Evolutionary conservation across 192 early-diverging fungal species (phyloP).

Genomic region (Obelidium mucronatum): DNA sequence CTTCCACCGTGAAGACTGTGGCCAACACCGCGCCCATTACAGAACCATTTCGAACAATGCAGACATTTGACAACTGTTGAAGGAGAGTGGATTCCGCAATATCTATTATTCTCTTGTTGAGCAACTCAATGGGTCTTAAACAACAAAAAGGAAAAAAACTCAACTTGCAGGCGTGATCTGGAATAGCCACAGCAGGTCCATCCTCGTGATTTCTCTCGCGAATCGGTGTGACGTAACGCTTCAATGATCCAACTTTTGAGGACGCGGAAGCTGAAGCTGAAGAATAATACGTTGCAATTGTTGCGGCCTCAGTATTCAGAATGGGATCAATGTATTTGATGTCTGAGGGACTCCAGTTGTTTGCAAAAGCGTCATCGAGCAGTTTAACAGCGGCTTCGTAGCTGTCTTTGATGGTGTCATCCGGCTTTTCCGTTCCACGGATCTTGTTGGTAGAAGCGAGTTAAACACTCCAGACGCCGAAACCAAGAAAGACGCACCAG

Average conservation of each 20-base stretch:
- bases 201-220: slow-evolving; percentile 16
- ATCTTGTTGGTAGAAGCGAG: neutral
- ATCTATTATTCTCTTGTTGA: slow-evolving; percentile 55
- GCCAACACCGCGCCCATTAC: slow-evolving; percentile 81
- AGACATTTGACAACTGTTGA: slow-evolving; percentile 92
- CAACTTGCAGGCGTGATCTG: slow-evolving; percentile 86
- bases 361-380: slow-evolving; percentile 14
- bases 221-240: neutral
- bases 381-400: slow-evolving; percentile 1
- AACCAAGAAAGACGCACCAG: neutral
- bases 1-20: slow-evolving; percentile 42
- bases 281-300: neutral
- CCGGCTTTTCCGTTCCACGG: too few relatives aligned
- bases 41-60: slow-evolving; percentile 95
- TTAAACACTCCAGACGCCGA: neutral
- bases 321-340: neutral
- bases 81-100: slow-evolving; percentile 93
- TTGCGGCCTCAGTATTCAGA: neutral
- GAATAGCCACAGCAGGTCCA: slow-evolving; percentile 59
- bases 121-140: neutral
- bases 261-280: neutral
- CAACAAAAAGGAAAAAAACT: too few relatives aligned
- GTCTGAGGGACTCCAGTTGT: slow-evolving; percentile 3
- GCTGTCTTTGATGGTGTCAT: too few relatives aligned
- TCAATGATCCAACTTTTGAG: neutral